A percentile compares a stretch with the other conserved stretches of the same genome.
Conservation (phyloP, 257 asterid genomes). For the Schizonepeta tenuifolia region DNA sequence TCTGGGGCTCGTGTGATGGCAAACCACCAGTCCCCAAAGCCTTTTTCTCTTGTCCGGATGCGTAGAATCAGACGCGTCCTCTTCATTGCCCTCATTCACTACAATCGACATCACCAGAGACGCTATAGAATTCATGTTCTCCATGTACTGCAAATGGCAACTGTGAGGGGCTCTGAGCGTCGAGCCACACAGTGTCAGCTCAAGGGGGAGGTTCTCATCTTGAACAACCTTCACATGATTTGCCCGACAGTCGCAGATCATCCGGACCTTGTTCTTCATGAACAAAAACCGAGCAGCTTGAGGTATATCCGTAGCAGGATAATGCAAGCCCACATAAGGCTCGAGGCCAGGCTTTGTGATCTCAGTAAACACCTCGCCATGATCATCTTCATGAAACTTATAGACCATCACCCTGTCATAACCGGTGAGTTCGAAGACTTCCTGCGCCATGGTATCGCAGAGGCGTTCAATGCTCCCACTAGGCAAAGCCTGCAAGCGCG, state of each 20-base stretch:
- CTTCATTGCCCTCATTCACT: constrained; percentile 82
- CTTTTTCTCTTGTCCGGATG: constrained; percentile 65
- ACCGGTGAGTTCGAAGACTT: constrained; percentile 93
- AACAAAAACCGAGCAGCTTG: constrained; percentile 95
- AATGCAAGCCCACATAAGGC: constrained; percentile 88
- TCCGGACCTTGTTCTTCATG: constrained; percentile 95
- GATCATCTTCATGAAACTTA: constrained; percentile 95
- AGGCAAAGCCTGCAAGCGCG: constrained; percentile 86
- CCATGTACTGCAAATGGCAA: constrained; percentile 94
- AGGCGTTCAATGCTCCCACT: constrained; percentile 86
- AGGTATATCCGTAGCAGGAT: constrained; percentile 96
- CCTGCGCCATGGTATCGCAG: constrained; percentile 89
- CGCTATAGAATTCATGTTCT: constrained; percentile 89
- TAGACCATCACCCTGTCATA: constrained; percentile 94
- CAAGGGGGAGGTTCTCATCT: constrained; percentile 77
- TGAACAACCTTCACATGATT: constrained; percentile 76
- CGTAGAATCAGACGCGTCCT: constrained; percentile 48
- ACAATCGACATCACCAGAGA: constrained; percentile 95
- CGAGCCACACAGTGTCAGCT: constrained; percentile 90
- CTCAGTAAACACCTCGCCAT: constrained; percentile 92
- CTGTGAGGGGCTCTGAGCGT: constrained; percentile 90
- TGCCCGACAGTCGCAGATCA: constrained; percentile 92
- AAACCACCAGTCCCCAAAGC: constrained; percentile 96
- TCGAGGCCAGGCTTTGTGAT: constrained; percentile 86
- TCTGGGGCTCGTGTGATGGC: constrained; percentile 90